Conservation (phyloP, 306 rosid species). For the Casuarina cunninghamiana region DNA sequence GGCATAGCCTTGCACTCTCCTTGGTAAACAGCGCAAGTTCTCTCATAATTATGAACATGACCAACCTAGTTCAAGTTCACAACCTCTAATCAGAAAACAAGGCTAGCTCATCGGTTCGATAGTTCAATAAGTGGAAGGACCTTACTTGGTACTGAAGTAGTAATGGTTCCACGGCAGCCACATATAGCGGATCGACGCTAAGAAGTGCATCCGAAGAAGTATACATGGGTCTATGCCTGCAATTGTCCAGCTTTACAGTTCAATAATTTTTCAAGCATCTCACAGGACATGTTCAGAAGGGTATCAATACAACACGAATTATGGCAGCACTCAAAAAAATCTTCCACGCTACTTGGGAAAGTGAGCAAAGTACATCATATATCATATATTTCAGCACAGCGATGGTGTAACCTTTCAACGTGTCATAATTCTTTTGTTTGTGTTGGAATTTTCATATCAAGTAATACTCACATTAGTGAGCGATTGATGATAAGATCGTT, state of each 20-base stretch:
- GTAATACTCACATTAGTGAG: too few species aligned
- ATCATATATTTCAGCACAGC: too few species aligned
- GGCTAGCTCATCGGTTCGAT: background rate
- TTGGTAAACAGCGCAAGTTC: constrained; percentile 66
- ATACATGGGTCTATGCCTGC: constrained; percentile 94
- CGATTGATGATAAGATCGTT: too few species aligned
- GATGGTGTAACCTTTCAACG: too few species aligned
- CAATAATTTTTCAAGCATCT: too few species aligned
- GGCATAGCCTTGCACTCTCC: constrained; percentile 60
- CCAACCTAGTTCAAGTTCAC: constrained; percentile 60
- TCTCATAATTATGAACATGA: constrained; percentile 85
- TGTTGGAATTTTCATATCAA: too few species aligned
- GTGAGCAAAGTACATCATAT: too few species aligned
- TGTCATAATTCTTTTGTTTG: too few species aligned
- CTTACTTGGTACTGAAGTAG: constrained; percentile 59
- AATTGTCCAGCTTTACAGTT: background rate
- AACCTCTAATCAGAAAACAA: background rate
- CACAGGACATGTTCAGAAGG: background rate
- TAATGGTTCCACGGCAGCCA: constrained; percentile 66
- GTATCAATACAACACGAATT: too few species aligned
- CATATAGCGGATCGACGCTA: constrained; percentile 29
- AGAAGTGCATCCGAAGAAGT: constrained; percentile 31
- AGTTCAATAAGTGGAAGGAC: background rate
- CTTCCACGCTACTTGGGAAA: background rate
- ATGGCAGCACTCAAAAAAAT: background rate